phyloP scores from a whole-genome alignment of 768 basidiomycete genomes.

The Hericium coralloides region DNA sequence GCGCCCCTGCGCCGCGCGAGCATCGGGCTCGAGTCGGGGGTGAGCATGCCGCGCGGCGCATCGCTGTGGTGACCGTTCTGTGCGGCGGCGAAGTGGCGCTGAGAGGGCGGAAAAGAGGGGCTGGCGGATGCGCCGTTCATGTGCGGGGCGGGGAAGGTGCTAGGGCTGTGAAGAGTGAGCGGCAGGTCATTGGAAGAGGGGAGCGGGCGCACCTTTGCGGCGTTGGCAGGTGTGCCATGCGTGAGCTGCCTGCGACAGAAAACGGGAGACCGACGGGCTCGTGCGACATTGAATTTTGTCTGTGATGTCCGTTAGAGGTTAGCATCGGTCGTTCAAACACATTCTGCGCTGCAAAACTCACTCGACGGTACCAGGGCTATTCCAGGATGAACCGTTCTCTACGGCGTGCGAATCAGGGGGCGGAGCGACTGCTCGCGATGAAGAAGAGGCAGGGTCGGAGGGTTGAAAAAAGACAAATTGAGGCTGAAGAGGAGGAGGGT shows the following conservation, averaged over 20 bases:
- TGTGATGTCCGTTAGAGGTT: no score
- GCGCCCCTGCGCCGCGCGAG: conserved; percentile 5
- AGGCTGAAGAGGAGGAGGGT: no score
- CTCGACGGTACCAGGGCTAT: no score
- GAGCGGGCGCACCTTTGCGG: conserved; percentile 23
- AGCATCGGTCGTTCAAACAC: no score
- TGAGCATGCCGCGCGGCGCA: conserved; percentile 7
- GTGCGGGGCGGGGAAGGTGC: conserved; percentile 6
- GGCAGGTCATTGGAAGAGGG: background rate
- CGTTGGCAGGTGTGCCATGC: conserved; percentile 22
- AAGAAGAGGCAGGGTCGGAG: no score
- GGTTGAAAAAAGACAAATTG: no score
- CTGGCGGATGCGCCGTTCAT: conserved; percentile 6
- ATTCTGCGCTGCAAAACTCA: no score
- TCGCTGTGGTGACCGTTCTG: background rate
- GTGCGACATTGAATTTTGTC: no score
- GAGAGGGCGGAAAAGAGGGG: background rate
- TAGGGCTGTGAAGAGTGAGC: conserved; percentile 2
- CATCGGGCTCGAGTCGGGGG: conserved; percentile 11
- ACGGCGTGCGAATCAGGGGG: no score
- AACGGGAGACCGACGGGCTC: no score
- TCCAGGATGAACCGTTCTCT: no score
- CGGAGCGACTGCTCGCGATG: no score
- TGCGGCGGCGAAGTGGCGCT: conserved; percentile 4
- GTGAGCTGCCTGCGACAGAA: background rate